phyloP scores from a whole-genome alignment of 768 basidiomycete species.

The Termitomyces titanicus region DNA sequence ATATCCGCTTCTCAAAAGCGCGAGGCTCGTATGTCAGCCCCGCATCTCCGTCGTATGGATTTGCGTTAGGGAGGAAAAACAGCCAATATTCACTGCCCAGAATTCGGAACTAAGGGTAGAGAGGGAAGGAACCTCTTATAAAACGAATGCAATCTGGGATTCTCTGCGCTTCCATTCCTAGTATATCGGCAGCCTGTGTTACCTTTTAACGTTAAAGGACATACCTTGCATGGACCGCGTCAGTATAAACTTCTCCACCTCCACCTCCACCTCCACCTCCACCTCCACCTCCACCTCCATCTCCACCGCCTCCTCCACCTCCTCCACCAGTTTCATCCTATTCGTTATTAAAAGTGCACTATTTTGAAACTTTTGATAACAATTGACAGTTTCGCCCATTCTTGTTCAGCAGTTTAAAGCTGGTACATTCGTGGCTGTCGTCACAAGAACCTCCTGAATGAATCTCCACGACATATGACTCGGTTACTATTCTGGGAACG shows the following conservation, averaged over 20 bases:
- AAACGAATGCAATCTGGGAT: constrained; percentile 2
- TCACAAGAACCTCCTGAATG: no score
- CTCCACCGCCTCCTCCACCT: no score
- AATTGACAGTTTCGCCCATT: background rate
- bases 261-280: no score
- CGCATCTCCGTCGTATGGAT: constrained; percentile 15
- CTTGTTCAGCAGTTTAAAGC: background rate
- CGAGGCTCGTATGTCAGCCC: constrained; percentile 15
- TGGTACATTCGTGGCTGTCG: no score
- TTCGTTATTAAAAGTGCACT: background rate
- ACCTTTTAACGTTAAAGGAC: background rate
- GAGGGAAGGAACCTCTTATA: constrained; percentile 4
- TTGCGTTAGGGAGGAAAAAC: background rate
- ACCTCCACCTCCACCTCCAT: no score
- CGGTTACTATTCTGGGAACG: no score
- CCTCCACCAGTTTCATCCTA: no score
- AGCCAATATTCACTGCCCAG: background rate
- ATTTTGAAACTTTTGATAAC: background rate
- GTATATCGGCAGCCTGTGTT: background rate
- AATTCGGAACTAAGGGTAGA: constrained; percentile 12
- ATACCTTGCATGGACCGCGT: no score
- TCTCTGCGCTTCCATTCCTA: background rate
- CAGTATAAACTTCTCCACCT: no score
- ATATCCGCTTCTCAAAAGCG: constrained; percentile 13
- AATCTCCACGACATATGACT: no score